phyloP scores from a whole-genome alignment of 2,329 filamentous ascomycete species.

The Hypoxylon sp. region DNA sequence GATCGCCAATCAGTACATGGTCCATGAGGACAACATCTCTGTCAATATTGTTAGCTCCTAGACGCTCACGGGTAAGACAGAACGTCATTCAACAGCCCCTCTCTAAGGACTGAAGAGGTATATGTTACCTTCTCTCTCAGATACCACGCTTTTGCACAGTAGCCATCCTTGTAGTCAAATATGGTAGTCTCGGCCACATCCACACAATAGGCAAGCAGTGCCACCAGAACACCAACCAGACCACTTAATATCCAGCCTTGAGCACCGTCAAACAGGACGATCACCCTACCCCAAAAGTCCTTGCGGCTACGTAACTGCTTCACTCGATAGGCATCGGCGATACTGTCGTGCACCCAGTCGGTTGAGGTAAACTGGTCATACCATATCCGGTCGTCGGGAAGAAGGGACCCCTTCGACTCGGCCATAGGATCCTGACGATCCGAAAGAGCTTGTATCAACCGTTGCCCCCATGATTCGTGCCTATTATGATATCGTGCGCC shows the following conservation, averaged over 20 bases:
- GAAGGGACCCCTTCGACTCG: slow-evolving; percentile 76
- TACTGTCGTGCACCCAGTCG: slow-evolving; percentile 98
- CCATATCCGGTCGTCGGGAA: slow-evolving; percentile 91
- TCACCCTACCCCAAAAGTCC: slow-evolving; percentile 85
- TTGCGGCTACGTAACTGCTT: slow-evolving; percentile 86
- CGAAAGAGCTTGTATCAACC: slow-evolving; percentile 73
- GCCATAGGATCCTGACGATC: slow-evolving; percentile 71
- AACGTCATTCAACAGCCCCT: background rate
- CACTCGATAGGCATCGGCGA: slow-evolving; percentile 91
- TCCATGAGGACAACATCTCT: slow-evolving; percentile 70
- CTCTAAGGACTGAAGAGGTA: slow-evolving; percentile 3
- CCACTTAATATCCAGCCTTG: slow-evolving; percentile 97
- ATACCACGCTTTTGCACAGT: slow-evolving; percentile 81
- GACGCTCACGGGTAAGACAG: background rate
- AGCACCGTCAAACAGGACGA: slow-evolving; percentile 84
- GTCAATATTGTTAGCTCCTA: slow-evolving; percentile 38
- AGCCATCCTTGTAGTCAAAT: slow-evolving; percentile 93
- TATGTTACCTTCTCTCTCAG: slow-evolving; percentile 74
- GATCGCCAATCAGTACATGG: slow-evolving; percentile 70
- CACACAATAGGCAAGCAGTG: slow-evolving; percentile 87
- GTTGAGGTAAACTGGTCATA: slow-evolving; percentile 99
- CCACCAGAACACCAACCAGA: slow-evolving; percentile 88
- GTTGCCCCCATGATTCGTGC: slow-evolving; percentile 71
- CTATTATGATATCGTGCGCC: slow-evolving; percentile 68
- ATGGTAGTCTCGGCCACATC: slow-evolving; percentile 87